Base-by-base conservation (phyloP, 2,329 filamentous ascomycete genomes). In the Diaporthe ilicicola region DNA sequence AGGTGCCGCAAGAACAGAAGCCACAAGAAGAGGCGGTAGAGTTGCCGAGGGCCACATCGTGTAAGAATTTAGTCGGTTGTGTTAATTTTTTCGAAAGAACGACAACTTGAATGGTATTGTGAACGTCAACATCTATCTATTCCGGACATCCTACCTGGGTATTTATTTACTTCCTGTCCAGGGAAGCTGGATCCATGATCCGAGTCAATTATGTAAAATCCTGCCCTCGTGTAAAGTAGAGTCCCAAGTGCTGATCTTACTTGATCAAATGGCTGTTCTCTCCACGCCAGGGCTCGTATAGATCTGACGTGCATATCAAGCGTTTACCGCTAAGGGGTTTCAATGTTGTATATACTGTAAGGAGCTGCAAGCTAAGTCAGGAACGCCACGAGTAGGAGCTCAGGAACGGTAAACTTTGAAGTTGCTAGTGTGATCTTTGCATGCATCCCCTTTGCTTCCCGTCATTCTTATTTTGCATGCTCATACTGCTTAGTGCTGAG, bases 231-330 rank as follows among this genome's bases (percentile, higher is more conserved):
- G 55, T 8, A 15, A 15, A n/a, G 24, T n/a, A 22, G 65, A 34
- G 32, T 13, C 42, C 42, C 13, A 56, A 50, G 27, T 27, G 51
- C 37, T 59, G n/a, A 46, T 32, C 19, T 24, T 9, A 51, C 37
- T 37, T 24, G 37, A 50, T 24, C 2, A 10, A 46, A 48, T 32
- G 17, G 56, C 56, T 32, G 17, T 22, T 22, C 3, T 24, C 19
- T 46, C 19, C 19, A 34, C 59, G 27, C 12, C 27, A 34, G 42
- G 59, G n/a, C 27, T 62, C 59, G 59, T 62, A 48, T 62, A 62
- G 1, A 19, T 48, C 59, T 62, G 27, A 62, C 59, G 19, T 62
- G 59, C 59, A 62, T 62, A 27, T 17, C 42, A 48, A 27, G 59
- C 34, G 59, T 50, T 50, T 17, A 50, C 59, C 42, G 42, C 44